Evolutionary conservation across 2,329 filamentous ascomycete genomes (phyloP).

Genomic region (Fusarium illudens): DNA sequence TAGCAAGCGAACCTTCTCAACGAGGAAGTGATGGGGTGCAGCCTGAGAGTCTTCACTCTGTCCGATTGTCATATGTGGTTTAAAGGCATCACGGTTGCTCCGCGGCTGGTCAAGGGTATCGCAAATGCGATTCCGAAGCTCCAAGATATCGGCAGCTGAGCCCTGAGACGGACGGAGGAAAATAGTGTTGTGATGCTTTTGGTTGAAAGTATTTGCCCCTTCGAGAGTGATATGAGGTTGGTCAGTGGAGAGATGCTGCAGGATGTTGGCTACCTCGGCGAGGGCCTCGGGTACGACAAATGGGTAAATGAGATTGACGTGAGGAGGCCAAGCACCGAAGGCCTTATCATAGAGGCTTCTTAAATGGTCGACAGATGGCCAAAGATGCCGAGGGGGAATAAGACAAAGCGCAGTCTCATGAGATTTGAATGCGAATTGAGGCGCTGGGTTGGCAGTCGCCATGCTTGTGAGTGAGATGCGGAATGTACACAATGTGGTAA

Average conservation of each 20-base stretch:
- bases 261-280: constrained; percentile 49
- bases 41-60: constrained; percentile 60
- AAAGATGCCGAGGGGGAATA: constrained; percentile 60
- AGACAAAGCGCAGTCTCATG: constrained; percentile 69
- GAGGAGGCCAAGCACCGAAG: constrained; percentile 70
- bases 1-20: constrained; percentile 61
- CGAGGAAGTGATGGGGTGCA: constrained; percentile 58
- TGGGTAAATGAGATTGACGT: constrained; percentile 72
- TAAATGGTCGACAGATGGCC: constrained; percentile 60
- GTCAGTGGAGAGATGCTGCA: constrained; percentile 28
- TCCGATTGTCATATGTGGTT: constrained; percentile 66
- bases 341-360: constrained; percentile 70
- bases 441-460: constrained; percentile 8
- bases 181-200: constrained; percentile 60
- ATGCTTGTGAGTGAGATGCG: constrained; percentile 7
- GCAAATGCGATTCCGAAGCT: constrained; percentile 50
- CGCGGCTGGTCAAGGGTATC: constrained; percentile 45
- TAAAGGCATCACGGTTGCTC: constrained; percentile 41
- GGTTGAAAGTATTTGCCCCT: constrained; percentile 56
- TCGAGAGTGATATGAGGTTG: constrained; percentile 48
- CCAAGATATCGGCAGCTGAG: constrained; percentile 35
- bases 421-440: constrained; percentile 44
- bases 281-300: constrained; percentile 64
- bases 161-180: constrained; percentile 47
- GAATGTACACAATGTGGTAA: background rate